These are phyloP conservation scores for Knufia petricola DNA, from an alignment of 2,329 filamentous ascomycete species.

Conservation along the genomic window DNA sequence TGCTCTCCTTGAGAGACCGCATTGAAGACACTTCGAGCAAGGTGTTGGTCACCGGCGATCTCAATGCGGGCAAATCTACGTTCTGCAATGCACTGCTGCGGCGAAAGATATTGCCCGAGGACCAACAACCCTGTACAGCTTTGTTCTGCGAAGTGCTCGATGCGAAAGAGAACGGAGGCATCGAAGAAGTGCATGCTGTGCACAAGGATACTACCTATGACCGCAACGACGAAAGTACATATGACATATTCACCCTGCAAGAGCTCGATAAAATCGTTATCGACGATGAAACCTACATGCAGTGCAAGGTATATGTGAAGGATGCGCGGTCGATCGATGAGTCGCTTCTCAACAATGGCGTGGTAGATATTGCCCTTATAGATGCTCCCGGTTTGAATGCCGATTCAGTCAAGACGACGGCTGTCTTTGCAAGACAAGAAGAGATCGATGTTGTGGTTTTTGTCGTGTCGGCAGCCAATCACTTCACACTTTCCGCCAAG, in stretches of 20 bases:
- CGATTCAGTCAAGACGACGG: conserved; percentile 93
- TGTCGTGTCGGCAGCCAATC: conserved; percentile 92
- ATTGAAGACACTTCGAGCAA: conserved; percentile 98
- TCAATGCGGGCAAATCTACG: conserved; percentile 96
- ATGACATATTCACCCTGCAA: conserved; percentile 69
- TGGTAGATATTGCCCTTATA: conserved; percentile 95
- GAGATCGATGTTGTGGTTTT: conserved; percentile 99
- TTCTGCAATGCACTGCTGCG: conserved; percentile 96
- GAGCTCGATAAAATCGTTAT: conserved; percentile 82
- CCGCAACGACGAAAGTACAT: conserved; percentile 86
- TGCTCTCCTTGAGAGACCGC: conserved; percentile 74
- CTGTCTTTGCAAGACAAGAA: conserved; percentile 91
- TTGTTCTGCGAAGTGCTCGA: conserved; percentile 98
- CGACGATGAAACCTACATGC: conserved; percentile 78
- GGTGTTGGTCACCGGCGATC: conserved; percentile 85
- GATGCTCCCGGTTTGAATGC: conserved; percentile 93
- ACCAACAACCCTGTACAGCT: conserved; percentile 95
- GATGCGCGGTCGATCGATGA: conserved; percentile 84
- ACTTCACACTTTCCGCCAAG: conserved; percentile 94
- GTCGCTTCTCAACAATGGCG: conserved; percentile 90
- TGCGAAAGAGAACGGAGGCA: conserved; percentile 74
- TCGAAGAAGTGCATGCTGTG: conserved; percentile 94
- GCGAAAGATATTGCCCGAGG: conserved; percentile 85
- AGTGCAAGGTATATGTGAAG: conserved; percentile 95
- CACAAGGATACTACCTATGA: conserved; percentile 72